A percentile compares a stretch with the other conserved stretches of the same genome.
Conservation (phyloP, 345 rosid genomes). For the Camelina laxa region DNA sequence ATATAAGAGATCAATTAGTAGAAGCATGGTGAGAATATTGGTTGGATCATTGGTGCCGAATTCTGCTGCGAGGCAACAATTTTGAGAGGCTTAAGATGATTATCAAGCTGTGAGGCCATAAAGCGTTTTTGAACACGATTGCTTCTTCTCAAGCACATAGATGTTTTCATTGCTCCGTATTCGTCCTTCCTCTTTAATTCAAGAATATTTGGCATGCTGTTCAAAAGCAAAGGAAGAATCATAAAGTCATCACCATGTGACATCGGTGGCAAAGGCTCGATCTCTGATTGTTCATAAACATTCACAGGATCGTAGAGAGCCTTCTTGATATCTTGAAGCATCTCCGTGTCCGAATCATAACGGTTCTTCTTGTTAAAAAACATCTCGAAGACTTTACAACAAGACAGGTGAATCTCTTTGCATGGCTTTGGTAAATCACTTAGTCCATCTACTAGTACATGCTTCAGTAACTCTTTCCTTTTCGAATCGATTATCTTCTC, state of each 20-base stretch:
- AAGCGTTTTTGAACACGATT: neutral
- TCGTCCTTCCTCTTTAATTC: conserved; percentile 9
- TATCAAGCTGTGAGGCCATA: neutral
- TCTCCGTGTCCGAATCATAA: conserved; percentile 47
- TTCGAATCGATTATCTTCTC: conserved; percentile 41
- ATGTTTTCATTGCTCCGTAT: conserved; percentile 2
- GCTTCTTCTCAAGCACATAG: conserved; percentile 16
- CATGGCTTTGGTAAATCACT: conserved; percentile 46
- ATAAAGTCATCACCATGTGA: conserved; percentile 14
- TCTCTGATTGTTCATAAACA: conserved; percentile 18
- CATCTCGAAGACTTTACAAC: conserved; percentile 53
- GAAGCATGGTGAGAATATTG: conserved; percentile 19
- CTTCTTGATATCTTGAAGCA: conserved; percentile 57
- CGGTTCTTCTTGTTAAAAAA: conserved; percentile 56
- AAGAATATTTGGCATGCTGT: conserved; percentile 27
- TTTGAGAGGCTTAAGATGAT: conserved; percentile 17
- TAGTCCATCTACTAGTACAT: conserved; percentile 48
- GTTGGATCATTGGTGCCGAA: neutral
- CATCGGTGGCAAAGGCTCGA: conserved; percentile 26
- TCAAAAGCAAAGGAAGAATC: conserved; percentile 20
- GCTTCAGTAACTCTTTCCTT: conserved; percentile 50
- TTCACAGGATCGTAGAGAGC: conserved; percentile 54
- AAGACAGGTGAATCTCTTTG: conserved; percentile 53
- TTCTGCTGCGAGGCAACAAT: conserved; percentile 10
- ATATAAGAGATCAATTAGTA: neutral